These are phyloP conservation scores for Verticillium longisporum DNA, from an alignment of 2,329 filamentous ascomycete species.

Conservation along the genomic window DNA sequence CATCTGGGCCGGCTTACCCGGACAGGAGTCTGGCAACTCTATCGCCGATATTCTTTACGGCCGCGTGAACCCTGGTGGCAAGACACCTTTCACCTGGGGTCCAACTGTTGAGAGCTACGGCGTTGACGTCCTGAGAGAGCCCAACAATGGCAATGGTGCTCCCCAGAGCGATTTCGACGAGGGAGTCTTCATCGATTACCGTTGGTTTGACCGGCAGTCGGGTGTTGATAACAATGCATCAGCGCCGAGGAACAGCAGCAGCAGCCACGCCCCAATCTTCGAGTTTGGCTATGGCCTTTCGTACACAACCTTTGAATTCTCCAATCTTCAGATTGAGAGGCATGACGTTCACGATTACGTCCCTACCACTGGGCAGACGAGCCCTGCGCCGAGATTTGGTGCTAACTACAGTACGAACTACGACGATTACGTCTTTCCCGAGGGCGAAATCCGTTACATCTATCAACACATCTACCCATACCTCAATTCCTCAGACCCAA, in stretches of 20 bases:
- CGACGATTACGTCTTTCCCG: conserved; percentile 63
- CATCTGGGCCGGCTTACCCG: conserved; percentile 73
- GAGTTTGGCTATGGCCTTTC: conserved; percentile 78
- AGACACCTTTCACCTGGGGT: conserved; percentile 77
- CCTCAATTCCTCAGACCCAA: conserved; percentile 54
- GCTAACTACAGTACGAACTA: conserved; percentile 52
- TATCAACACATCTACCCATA: conserved; percentile 63
- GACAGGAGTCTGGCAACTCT: conserved; percentile 75
- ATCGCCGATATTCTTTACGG: conserved; percentile 82
- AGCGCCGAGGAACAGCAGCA: conserved; percentile 7
- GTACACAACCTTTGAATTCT: conserved; percentile 74
- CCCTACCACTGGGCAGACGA: conserved; percentile 55
- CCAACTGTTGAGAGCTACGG: conserved; percentile 61
- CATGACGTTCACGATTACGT: conserved; percentile 43
- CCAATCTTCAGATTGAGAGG: conserved; percentile 54
- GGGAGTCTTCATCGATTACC: conserved; percentile 77
- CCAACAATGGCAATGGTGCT: conserved; percentile 59
- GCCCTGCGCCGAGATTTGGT: conserved; percentile 57
- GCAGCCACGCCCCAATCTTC: conserved; percentile 59
- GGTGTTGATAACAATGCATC: conserved; percentile 19
- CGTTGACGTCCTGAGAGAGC: conserved; percentile 56
- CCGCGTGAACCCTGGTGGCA: conserved; percentile 67
- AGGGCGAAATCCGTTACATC: conserved; percentile 40
- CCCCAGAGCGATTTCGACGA: conserved; percentile 72
- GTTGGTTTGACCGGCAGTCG: conserved; percentile 60